These are phyloP conservation scores for Punica granatum DNA, from an alignment of 345 rosid genomes.

Conservation along the genomic window DNA sequence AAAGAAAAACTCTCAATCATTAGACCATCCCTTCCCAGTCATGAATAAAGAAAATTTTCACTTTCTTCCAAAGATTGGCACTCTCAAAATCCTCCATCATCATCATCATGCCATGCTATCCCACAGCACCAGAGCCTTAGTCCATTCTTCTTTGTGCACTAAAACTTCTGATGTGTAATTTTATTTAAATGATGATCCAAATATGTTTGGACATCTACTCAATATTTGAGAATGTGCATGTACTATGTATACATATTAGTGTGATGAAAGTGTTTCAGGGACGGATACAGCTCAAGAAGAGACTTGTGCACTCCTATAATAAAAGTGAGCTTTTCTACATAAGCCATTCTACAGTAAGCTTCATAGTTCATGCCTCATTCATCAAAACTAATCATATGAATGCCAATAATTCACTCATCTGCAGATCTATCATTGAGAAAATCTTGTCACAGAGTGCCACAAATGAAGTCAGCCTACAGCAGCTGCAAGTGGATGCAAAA, in stretches of 20 bases:
- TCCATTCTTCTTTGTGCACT: background rate
- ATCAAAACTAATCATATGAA: background rate
- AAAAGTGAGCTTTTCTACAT: background rate
- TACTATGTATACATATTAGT: background rate
- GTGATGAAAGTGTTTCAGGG: background rate
- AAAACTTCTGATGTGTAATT: background rate
- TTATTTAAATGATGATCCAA: background rate
- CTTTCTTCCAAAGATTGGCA: too few species aligned
- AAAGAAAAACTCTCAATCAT: background rate
- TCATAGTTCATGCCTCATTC: background rate
- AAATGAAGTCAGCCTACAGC: too few species aligned
- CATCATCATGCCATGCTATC: background rate
- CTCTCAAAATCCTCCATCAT: background rate
- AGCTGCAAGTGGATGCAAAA: too few species aligned
- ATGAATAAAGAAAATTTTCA: too few species aligned
- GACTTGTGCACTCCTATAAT: background rate
- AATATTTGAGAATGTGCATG: background rate
- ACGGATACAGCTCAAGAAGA: background rate
- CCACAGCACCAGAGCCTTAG: too few species aligned
- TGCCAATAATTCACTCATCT: background rate
- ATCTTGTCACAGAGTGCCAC: too few species aligned
- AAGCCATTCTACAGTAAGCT: background rate
- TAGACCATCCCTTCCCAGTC: conserved; percentile 1
- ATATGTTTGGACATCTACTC: background rate
- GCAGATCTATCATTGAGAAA: too few species aligned